Percentiles rank a stretch among this genome's conserved stretches.
phyloP scores from a whole-genome alignment of 1,284 basidiomycete species.

The Ganoderma boninense region DNA sequence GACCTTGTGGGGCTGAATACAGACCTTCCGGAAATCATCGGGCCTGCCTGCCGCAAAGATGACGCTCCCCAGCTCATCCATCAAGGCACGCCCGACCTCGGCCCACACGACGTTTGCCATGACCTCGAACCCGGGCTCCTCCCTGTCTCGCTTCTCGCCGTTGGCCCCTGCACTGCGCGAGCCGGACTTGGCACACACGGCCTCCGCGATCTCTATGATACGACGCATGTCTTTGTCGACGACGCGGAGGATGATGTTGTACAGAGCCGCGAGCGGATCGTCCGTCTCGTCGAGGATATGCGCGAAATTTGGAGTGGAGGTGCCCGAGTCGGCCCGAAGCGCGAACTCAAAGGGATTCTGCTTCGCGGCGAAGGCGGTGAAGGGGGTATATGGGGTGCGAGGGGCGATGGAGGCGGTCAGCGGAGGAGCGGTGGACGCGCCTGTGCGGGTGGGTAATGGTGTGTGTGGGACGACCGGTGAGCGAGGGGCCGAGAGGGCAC shows the following conservation, averaged over 20 bases:
- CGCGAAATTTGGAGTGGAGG: conserved; percentile 35
- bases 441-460: conserved; percentile 54
- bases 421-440: conserved; percentile 28
- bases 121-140: conserved; percentile 72
- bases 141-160: conserved; percentile 20
- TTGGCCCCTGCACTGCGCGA: conserved; percentile 30
- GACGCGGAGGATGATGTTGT: conserved; percentile 86
- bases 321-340: conserved; percentile 30
- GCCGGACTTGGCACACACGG: conserved; percentile 59
- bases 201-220: conserved; percentile 83
- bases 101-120: conserved; percentile 91
- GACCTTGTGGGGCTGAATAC: conserved; percentile 29
- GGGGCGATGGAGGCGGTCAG: conserved; percentile 48
- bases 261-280: conserved; percentile 75
- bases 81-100: conserved; percentile 80
- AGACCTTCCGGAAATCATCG: conserved; percentile 87
- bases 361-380: conserved; percentile 68
- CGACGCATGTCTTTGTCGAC: conserved; percentile 74
- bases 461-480: conserved; percentile 81
- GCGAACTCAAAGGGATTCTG: conserved; percentile 52
- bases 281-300: conserved; percentile 70
- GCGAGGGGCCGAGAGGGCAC: conserved; percentile 70
- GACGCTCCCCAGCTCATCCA: conserved; percentile 82
- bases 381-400: conserved; percentile 70
- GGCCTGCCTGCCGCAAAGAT: conserved; percentile 94